Conservation (phyloP, 1,284 basidiomycete genomes). For the Ganoderma lingzhi region DNA sequence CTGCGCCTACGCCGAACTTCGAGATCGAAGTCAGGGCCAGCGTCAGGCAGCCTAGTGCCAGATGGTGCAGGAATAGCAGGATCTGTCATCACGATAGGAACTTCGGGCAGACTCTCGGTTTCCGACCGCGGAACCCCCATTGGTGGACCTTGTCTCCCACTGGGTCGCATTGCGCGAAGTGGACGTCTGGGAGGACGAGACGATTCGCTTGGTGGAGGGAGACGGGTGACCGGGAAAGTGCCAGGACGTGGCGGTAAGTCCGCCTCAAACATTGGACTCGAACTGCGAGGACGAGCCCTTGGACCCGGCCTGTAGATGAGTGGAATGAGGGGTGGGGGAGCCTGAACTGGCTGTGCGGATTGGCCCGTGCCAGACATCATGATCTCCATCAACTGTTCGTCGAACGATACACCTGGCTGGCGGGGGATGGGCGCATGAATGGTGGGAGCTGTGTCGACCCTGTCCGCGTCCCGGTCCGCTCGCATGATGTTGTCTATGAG, state of each 20-base stretch:
- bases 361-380: slow-evolving; percentile 52
- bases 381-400: slow-evolving; percentile 67
- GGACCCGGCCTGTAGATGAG: slow-evolving; percentile 61
- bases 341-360: slow-evolving; percentile 51
- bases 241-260: slow-evolving; percentile 39
- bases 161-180: slow-evolving; percentile 1
- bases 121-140: slow-evolving; percentile 19
- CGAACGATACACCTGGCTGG: slow-evolving; percentile 57
- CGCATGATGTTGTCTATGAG: slow-evolving; percentile 39
- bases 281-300: slow-evolving; percentile 51
- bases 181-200: slow-evolving; percentile 18
- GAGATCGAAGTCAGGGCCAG: slow-evolving; percentile 28
- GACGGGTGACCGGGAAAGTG: slow-evolving; percentile 37
- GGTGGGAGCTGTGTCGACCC: slow-evolving; percentile 34
- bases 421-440: slow-evolving; percentile 52
- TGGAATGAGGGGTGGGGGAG: slow-evolving; percentile 60
- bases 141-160: neutral
- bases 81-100: slow-evolving; percentile 8
- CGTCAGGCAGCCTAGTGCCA: slow-evolving; percentile 14
- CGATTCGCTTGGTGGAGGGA: slow-evolving; percentile 7
- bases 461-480: slow-evolving; percentile 35
- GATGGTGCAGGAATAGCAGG: neutral
- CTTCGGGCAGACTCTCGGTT: slow-evolving; percentile 17
- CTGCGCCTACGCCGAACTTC: slow-evolving; percentile 22
- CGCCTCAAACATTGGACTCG: slow-evolving; percentile 48